Evolutionary conservation across 2,329 filamentous ascomycete genomes (phyloP), one percentile per base, ranked within the genome.

Genomic region (Cryphonectria nitschkei): DNA sequence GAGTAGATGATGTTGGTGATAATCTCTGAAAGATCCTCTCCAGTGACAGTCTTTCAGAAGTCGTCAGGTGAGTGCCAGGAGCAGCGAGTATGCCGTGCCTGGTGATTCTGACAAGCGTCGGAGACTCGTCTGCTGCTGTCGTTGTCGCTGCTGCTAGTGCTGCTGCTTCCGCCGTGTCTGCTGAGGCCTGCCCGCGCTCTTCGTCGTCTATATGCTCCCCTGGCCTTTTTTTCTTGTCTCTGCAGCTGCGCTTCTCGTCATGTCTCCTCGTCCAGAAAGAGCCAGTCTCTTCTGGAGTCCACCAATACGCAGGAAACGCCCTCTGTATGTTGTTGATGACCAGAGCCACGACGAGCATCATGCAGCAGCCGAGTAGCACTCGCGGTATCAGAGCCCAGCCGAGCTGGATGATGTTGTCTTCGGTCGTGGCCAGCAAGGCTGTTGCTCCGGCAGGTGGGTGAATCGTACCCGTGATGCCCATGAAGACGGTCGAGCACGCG

Each of bases 381-480:
- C 93, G 81, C 0, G 89, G 87, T 7, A 94, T 77, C 16, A 93
- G 79, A 72, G 85, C 88, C 92, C 92, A 94, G n/a, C 91, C 91
- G 14, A 94, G 79, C 0, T 76, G 75, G 13, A 84, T 82, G 1
- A 89, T 81, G 1, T 83, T 81, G 2, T 85, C 81, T 70, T 90
- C 88, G 0, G 89, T 84, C 0, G 91, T 89, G 0, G 91, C 90
- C 37, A 94, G 81, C 1, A 95, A 80, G 0, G 91, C 92, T 0
- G 92, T 94, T 11, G 92, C 92, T 5, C 92, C 92, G 0, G 91
- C 92, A 0, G 92, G 92, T 0, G 92, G 92, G 74, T 94, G 91
- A 0, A 92, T 84, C 0, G 91, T 93, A 67, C 90, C 90, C 1
- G 91, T 94, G 32, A 93, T 75, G 0, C 85, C 85, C 92, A 94